These are phyloP conservation scores for Lizonia empirigonia DNA, from an alignment of 2,329 filamentous ascomycete species.

Conservation along the genomic window DNA sequence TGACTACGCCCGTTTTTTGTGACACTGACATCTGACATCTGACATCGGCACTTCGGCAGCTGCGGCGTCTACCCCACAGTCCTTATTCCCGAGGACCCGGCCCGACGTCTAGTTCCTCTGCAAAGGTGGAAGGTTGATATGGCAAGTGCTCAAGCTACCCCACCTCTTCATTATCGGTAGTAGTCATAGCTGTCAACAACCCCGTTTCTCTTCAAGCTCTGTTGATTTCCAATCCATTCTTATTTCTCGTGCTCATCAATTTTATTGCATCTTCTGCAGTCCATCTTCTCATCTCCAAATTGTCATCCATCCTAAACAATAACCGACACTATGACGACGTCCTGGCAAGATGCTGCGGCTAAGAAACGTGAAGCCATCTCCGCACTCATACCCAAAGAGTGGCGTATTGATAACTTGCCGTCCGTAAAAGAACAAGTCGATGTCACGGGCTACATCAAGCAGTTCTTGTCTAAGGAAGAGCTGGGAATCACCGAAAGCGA, in stretches of 20 bases:
- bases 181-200: neutral
- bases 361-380: slow-evolving; percentile 62
- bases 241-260: too few relatives aligned
- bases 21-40: neutral
- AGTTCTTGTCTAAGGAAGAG: slow-evolving; percentile 60
- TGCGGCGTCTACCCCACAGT: neutral
- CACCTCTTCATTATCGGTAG: neutral
- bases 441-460: slow-evolving; percentile 57
- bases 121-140: neutral
- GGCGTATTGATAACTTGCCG: slow-evolving; percentile 58
- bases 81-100: neutral
- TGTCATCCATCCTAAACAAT: neutral
- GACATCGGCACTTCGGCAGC: neutral
- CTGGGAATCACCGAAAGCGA: slow-evolving; percentile 67
- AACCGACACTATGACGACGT: slow-evolving; percentile 39
- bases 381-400: slow-evolving; percentile 61
- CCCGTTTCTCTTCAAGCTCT: neutral
- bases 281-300: neutral
- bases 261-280: neutral
- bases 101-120: too few relatives aligned
- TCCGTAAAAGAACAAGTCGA: slow-evolving; percentile 58
- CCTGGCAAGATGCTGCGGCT: slow-evolving; percentile 58
- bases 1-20: neutral
- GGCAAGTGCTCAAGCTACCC: neutral
- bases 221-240: neutral